Percentiles rank a stretch among this genome's conserved stretches.
These are phyloP conservation scores for Lablab purpureus DNA, from an alignment of 306 rosid genomes.

Conservation along the genomic window DNA sequence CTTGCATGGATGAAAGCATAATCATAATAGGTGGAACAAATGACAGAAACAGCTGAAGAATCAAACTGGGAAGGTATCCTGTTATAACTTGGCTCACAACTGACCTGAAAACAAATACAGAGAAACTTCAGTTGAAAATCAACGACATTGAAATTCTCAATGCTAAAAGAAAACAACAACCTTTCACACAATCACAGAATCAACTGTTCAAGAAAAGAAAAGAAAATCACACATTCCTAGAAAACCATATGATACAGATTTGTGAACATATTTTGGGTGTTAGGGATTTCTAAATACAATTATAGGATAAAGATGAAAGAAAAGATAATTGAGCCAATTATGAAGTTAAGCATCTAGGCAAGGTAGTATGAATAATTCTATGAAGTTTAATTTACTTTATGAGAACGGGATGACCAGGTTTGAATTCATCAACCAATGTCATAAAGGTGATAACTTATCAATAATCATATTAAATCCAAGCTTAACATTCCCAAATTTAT, in stretches of 20 bases:
- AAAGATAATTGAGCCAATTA: constrained; percentile 14
- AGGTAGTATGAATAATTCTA: neutral
- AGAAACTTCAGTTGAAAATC: constrained; percentile 35
- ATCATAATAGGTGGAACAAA: constrained; percentile 82
- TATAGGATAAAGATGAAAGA: neutral
- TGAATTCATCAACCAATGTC: neutral
- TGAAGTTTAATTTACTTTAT: neutral
- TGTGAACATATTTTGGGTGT: neutral
- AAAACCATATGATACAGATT: constrained; percentile 17
- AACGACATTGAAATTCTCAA: neutral
- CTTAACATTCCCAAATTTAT: neutral
- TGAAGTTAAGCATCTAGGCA: neutral
- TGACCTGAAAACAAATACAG: constrained; percentile 60
- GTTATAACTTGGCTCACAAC: constrained; percentile 81
- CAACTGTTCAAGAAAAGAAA: constrained; percentile 23
- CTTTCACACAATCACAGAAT: constrained; percentile 10
- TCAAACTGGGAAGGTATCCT: constrained; percentile 94
- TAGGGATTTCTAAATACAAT: constrained; percentile 2
- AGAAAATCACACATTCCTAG: constrained; percentile 12
- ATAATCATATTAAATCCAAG: neutral
- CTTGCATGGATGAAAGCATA: constrained; percentile 78
- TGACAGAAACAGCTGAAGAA: constrained; percentile 69
- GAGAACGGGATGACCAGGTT: neutral
- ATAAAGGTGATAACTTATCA: neutral
- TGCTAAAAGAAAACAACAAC: constrained; percentile 26